phyloP scores from a whole-genome alignment of 495 filamentous ascomycete species.

The Tuber umbilicatum region DNA sequence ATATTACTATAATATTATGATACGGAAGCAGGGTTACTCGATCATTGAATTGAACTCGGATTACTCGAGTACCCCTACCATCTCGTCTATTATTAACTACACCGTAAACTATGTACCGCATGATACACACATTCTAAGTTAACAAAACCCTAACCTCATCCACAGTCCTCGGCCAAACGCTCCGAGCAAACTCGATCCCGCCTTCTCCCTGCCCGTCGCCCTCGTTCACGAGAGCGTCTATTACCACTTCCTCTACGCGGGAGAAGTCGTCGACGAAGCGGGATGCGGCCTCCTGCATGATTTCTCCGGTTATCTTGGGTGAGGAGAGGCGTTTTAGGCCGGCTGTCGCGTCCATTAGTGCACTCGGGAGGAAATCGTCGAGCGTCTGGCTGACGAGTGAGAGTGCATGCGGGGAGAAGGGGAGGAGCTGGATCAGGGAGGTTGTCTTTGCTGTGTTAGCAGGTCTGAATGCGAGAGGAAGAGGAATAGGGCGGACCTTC shows the following conservation, averaged over 20 bases:
- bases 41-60: neutral
- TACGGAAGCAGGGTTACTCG: neutral
- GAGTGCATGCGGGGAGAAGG: conserved; percentile 60
- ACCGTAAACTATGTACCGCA: neutral
- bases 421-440: conserved; percentile 48
- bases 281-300: conserved; percentile 78
- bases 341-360: conserved; percentile 82
- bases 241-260: conserved; percentile 66
- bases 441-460: conserved; percentile 21
- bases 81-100: neutral
- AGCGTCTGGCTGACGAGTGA: conserved; percentile 64
- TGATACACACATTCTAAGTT: conserved; percentile 5
- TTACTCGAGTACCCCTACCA: neutral
- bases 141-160: conserved; percentile 38
- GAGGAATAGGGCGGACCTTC: conserved; percentile 10
- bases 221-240: conserved; percentile 51
- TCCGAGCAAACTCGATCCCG: conserved; percentile 39
- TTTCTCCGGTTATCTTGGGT: conserved; percentile 59
- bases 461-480: neutral
- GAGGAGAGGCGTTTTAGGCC: conserved; percentile 68
- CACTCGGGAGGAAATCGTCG: conserved; percentile 86
- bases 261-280: conserved; percentile 88
- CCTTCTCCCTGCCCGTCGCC: conserved; percentile 44
- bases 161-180: conserved; percentile 36
- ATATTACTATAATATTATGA: neutral